Base-by-base conservation (phyloP, 1,139 yeast species). In the Diutina sp. region DNA sequence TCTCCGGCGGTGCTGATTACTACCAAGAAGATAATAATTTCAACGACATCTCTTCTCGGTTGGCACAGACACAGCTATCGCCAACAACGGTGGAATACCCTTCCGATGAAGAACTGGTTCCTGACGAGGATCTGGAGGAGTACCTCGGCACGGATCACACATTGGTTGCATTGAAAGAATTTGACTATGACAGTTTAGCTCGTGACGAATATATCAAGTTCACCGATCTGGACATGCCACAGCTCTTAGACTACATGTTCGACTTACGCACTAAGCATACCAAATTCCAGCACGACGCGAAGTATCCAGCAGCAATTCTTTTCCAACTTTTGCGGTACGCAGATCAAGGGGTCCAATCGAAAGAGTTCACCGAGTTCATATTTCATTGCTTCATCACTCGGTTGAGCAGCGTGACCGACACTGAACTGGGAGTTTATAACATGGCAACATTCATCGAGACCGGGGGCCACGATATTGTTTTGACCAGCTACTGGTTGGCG, bases 401-500 rank as follows among this genome's bases (percentile, higher is more conserved):
- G 63, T 77, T 86, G 28, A 72, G 89, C 61, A 70, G 86, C 1
- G 79, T 80, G 1, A 80, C 87, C 8, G 72, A 79, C 59, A 80
- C 85, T 12, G 80, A 79, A 60, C 79, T 85, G 11, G 88, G 87
- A 0, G 82, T 80, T 4, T 77, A 80, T 59, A 79, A 76, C 60
- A 72, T 76, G 68, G 75, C 76, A 7, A 61, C 64, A 45, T 61
- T 68, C 45, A 60, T 58, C n/a, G 60, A 57, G 16, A 61, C 67
- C 2, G 69, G 68, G 6, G 80, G 80, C 0, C 85, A 87, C 28
- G 91, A 87, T 65, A 84, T 87, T 57, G 88, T 86, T 9, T 67
- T 78, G 46, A 76, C 84, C 58, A 84, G 91, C 60, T 86, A 85
- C 65, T 86, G 93, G 91, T 74, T 87, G 48, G 79, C 90, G 4